These are phyloP conservation scores for Rhizopogon roseolus DNA, from an alignment of 768 basidiomycete species.

Conservation along the genomic window DNA sequence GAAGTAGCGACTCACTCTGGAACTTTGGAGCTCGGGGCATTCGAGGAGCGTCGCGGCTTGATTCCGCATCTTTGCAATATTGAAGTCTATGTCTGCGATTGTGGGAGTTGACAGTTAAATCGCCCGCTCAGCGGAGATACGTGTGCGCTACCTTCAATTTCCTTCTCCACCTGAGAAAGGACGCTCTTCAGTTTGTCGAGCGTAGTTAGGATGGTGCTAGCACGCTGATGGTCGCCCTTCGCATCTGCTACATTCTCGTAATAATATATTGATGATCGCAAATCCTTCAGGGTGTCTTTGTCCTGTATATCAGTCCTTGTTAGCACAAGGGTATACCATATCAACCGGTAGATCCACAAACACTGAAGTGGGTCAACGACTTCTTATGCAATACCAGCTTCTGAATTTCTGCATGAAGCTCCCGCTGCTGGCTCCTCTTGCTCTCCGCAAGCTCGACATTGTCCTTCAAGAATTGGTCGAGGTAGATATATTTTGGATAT, in stretches of 20 bases:
- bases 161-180: slow-evolving; percentile 45
- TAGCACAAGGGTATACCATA: background rate
- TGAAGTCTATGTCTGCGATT: slow-evolving; percentile 46
- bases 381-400: slow-evolving; percentile 41
- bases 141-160: slow-evolving; percentile 42
- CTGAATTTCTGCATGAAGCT: slow-evolving; percentile 44
- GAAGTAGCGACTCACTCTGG: slow-evolving; percentile 38
- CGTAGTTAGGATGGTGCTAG: slow-evolving; percentile 37
- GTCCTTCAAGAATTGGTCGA: slow-evolving; percentile 66
- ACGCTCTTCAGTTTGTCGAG: slow-evolving; percentile 48
- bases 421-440: slow-evolving; percentile 29
- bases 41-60: slow-evolving; percentile 48
- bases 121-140: background rate
- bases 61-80: slow-evolving; percentile 39
- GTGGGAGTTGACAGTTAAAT: slow-evolving; percentile 4
- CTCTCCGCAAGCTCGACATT: slow-evolving; percentile 42
- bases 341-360: slow-evolving; percentile 27
- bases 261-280: slow-evolving; percentile 62
- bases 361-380: slow-evolving; percentile 49
- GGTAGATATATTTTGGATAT: slow-evolving; percentile 62
- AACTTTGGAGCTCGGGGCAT: slow-evolving; percentile 58
- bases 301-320: slow-evolving; percentile 34
- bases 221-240: slow-evolving; percentile 43
- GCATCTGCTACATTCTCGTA: slow-evolving; percentile 61
- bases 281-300: slow-evolving; percentile 56